Evolutionary conservation across 805 yeast genomes (phyloP).

Genomic region (Teunomyces atbi): DNA sequence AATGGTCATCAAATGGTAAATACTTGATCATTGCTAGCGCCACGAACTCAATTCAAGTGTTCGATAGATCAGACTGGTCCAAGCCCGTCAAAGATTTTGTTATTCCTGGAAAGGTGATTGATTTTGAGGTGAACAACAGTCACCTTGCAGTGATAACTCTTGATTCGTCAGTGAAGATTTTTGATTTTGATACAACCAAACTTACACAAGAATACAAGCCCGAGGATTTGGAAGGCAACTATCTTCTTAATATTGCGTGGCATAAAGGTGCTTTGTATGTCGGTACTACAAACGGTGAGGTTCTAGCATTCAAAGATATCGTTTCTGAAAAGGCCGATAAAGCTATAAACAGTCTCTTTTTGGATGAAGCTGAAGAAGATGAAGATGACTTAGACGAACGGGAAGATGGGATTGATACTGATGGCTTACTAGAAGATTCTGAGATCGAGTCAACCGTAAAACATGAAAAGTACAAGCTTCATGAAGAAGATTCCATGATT

Average conservation of each 20-base stretch:
- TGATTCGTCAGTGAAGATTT: constrained; percentile 52
- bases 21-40: constrained; percentile 65
- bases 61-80: constrained; percentile 37
- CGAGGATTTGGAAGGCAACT: constrained; percentile 23
- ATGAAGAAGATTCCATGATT: constrained; percentile 34
- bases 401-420: constrained; percentile 20
- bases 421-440: constrained; percentile 15
- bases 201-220: constrained; percentile 2
- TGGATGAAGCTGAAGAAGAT: constrained; percentile 15
- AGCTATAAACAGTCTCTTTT: constrained; percentile 6
- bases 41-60: constrained; percentile 46
- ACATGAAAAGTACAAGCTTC: constrained; percentile 12
- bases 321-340: constrained; percentile 11
- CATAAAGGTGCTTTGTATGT: constrained; percentile 29
- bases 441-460: constrained; percentile 14
- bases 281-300: constrained; percentile 45
- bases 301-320: constrained; percentile 22
- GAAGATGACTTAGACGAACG: constrained; percentile 22
- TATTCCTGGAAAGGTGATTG: constrained; percentile 36
- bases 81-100: constrained; percentile 13
- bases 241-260: constrained; percentile 27
- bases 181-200: constrained; percentile 42
- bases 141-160: constrained; percentile 57
- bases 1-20: constrained; percentile 73
- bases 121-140: constrained; percentile 56